Evolutionary conservation across 768 basidiomycete genomes (phyloP).

Genomic region (Leccinum disarticulatum): DNA sequence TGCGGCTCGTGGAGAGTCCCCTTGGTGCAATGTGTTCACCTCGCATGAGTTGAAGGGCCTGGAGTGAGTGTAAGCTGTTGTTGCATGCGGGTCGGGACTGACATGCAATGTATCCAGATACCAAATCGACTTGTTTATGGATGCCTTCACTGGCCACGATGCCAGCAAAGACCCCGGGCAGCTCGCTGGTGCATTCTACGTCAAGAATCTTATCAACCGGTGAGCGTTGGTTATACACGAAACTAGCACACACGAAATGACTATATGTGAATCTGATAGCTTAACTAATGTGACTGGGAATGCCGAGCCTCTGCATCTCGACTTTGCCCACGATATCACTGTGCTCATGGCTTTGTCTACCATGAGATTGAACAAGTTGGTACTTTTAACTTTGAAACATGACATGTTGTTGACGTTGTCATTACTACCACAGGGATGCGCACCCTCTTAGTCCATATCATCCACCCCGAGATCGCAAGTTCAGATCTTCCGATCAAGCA

Average conservation of each 20-base stretch:
- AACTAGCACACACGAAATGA: not conserved
- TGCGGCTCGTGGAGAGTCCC: slow-evolving; percentile 34
- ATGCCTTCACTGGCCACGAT: slow-evolving; percentile 33
- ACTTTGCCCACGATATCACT: slow-evolving; percentile 42
- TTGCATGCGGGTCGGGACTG: not conserved
- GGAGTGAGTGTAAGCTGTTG: slow-evolving; percentile 29
- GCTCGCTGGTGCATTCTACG: slow-evolving; percentile 37
- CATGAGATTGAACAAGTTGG: slow-evolving; percentile 37
- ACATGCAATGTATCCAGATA: slow-evolving; percentile 25
- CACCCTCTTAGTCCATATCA: slow-evolving; percentile 28
- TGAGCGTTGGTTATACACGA: slow-evolving; percentile 6
- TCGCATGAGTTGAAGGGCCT: slow-evolving; percentile 34
- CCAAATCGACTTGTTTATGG: slow-evolving; percentile 33
- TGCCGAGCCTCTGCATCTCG: slow-evolving; percentile 36
- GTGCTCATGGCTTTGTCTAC: slow-evolving; percentile 40
- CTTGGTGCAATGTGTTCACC: slow-evolving; percentile 43
- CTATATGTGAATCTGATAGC: slow-evolving; percentile 11
- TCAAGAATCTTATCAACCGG: slow-evolving; percentile 41
- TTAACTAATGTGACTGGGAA: slow-evolving; percentile 33
- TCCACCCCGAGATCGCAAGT: slow-evolving; percentile 33
- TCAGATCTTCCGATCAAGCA: slow-evolving; percentile 36
- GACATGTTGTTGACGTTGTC: not conserved
- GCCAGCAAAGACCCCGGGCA: slow-evolving; percentile 32
- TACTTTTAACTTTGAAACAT: not conserved
- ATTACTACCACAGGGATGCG: slow-evolving; percentile 29